These are phyloP conservation scores for Raphanus raphanistrum DNA, from an alignment of 345 rosid genomes.

Conservation along the genomic window DNA sequence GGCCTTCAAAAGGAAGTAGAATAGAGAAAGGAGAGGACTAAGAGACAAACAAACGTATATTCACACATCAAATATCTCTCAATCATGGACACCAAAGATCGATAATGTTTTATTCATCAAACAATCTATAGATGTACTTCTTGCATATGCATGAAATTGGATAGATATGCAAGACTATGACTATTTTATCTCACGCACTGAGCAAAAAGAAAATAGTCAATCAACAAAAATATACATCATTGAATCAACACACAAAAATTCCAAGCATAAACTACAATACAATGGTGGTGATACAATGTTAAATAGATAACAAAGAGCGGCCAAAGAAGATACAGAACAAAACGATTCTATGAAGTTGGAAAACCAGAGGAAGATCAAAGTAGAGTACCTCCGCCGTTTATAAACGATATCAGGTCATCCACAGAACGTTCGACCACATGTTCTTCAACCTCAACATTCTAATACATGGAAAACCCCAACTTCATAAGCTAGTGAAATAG, in stretches of 20 bases:
- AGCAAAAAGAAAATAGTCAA: not conserved
- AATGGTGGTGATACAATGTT: not conserved
- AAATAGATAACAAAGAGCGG: not conserved
- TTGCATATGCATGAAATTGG: not conserved
- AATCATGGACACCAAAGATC: not conserved
- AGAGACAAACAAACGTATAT: slow-evolving; percentile 39
- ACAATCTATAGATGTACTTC: slow-evolving; percentile 12
- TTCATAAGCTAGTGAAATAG: slow-evolving; percentile 20
- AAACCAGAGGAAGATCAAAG: slow-evolving; percentile 19
- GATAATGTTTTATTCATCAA: slow-evolving; percentile 20
- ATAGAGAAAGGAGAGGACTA: slow-evolving; percentile 39
- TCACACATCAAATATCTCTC: slow-evolving; percentile 29
- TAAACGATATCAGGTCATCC: slow-evolving; percentile 82
- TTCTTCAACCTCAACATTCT: slow-evolving; percentile 80
- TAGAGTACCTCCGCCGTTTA: slow-evolving; percentile 70
- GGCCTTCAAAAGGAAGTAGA: slow-evolving; percentile 46
- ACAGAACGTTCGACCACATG: slow-evolving; percentile 79
- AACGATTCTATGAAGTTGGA: not conserved
- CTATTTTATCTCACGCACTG: not conserved
- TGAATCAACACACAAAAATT: not conserved
- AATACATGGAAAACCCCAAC: slow-evolving; percentile 33
- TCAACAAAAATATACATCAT: not conserved
- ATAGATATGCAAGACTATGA: slow-evolving; percentile 9
- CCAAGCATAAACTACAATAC: not conserved
- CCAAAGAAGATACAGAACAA: slow-evolving; percentile 9